These are phyloP conservation scores for Ciborinia camelliae DNA, from an alignment of 2,329 filamentous ascomycete genomes.

Conservation along the genomic window DNA sequence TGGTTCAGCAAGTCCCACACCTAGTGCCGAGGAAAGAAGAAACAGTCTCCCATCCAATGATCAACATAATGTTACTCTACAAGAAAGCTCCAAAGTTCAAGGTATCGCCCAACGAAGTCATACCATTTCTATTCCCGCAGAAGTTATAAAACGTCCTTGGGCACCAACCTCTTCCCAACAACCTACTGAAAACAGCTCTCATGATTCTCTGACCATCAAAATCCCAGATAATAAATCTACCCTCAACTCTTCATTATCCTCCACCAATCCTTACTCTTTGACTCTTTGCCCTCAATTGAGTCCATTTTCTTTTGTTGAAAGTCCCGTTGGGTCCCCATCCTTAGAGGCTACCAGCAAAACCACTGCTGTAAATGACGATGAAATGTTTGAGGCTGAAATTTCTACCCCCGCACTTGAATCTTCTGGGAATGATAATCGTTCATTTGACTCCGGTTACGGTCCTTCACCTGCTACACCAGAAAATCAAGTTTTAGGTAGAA, in stretches of 20 bases:
- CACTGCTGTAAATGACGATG: conserved; percentile 48
- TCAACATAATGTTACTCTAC: background rate
- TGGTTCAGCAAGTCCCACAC: conserved; percentile 50
- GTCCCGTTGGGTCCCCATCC: conserved; percentile 35
- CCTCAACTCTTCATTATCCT: background rate
- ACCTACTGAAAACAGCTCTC: background rate
- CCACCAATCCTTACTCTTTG: conserved; percentile 24
- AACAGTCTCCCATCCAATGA: conserved; percentile 17
- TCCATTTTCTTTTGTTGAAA: conserved; percentile 40
- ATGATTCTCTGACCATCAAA: conserved; percentile 17
- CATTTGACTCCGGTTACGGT: conserved; percentile 32
- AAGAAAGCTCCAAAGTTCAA: conserved; percentile 20
- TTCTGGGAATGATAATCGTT: conserved; percentile 20
- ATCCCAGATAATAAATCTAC: conserved; percentile 4
- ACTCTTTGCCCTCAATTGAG: conserved; percentile 33
- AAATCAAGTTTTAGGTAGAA: background rate
- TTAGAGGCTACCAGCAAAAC: conserved; percentile 48
- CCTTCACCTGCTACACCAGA: conserved; percentile 18
- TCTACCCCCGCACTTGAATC: conserved; percentile 23
- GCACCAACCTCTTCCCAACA: background rate
- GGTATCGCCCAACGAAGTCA: conserved; percentile 27
- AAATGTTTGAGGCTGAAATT: conserved; percentile 42
- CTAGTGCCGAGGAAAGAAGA: conserved; percentile 39
- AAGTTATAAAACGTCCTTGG: conserved; percentile 27
- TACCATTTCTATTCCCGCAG: conserved; percentile 26